A percentile compares a stretch with the other conserved stretches of the same genome.
Evolutionary conservation across 2,329 filamentous ascomycete genomes (phyloP).

Genomic region (Alternaria sp.): DNA sequence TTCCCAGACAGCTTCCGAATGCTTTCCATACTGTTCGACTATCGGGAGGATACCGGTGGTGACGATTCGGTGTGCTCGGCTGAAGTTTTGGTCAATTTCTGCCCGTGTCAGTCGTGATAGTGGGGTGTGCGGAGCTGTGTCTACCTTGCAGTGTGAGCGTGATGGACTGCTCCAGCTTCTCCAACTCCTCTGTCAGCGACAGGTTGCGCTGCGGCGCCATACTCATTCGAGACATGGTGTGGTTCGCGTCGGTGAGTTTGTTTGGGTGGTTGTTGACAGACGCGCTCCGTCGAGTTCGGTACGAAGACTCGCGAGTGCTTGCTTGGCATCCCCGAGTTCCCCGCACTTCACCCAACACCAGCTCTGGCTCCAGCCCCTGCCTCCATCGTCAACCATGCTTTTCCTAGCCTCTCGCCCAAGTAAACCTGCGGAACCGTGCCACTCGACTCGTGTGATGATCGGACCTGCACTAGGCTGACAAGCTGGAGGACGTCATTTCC

Average conservation of each 20-base stretch:
- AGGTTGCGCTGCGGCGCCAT: constrained; percentile 64
- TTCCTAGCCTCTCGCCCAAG: background rate
- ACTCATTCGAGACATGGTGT: constrained; percentile 60
- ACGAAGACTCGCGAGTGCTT: constrained; percentile 21
- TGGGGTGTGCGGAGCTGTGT: constrained; percentile 30
- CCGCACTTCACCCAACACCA: constrained; percentile 12
- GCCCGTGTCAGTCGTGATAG: constrained; percentile 34
- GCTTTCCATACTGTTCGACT: constrained; percentile 93
- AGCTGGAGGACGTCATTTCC: constrained; percentile 17
- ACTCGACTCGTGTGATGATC: background rate
- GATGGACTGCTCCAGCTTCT: constrained; percentile 95
- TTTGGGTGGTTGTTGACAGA: constrained; percentile 15
- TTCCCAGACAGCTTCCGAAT: constrained; percentile 95
- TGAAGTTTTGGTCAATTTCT: constrained; percentile 99
- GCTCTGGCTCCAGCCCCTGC: background rate
- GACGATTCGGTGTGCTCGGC: constrained; percentile 93
- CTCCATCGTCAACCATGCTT: background rate
- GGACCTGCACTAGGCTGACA: background rate
- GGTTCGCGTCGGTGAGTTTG: constrained; percentile 2
- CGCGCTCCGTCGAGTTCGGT: constrained; percentile 21
- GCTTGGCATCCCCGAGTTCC: constrained; percentile 28
- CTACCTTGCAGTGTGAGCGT: constrained; percentile 89
- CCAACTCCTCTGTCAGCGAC: constrained; percentile 91
- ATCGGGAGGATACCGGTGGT: constrained; percentile 91
- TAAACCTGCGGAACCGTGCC: constrained; percentile 11